These are phyloP conservation scores for Iodosphaeria phyllophila DNA, from an alignment of 2,329 filamentous ascomycete species.

Conservation along the genomic window DNA sequence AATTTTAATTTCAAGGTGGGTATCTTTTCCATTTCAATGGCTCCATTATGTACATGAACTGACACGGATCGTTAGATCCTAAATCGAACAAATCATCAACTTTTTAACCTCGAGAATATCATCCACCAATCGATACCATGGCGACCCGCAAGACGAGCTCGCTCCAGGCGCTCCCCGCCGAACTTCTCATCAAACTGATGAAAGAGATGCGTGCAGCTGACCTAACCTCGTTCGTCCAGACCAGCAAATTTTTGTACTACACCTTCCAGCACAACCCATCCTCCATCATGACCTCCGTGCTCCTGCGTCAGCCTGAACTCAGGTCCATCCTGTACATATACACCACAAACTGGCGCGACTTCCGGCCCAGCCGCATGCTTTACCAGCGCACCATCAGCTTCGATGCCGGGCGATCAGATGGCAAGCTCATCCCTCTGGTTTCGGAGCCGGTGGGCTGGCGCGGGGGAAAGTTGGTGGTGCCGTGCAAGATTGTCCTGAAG, in stretches of 20 bases:
- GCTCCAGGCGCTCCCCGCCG: slow-evolving; percentile 20
- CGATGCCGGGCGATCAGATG: slow-evolving; percentile 3
- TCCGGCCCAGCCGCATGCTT: slow-evolving; percentile 8
- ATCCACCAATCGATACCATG: neutral
- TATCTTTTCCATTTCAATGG: no score
- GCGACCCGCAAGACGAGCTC: neutral
- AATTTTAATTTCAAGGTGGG: no score
- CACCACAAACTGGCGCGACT: slow-evolving; percentile 18
- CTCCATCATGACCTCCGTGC: slow-evolving; percentile 21
- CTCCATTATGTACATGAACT: no score
- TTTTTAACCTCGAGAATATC: neutral
- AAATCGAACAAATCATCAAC: no score
- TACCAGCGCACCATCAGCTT: slow-evolving; percentile 9
- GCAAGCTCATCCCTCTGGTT: slow-evolving; percentile 6
- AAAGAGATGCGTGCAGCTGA: slow-evolving; percentile 22
- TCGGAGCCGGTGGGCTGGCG: slow-evolving; percentile 5
- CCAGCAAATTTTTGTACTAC: slow-evolving; percentile 17
- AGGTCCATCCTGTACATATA: slow-evolving; percentile 26
- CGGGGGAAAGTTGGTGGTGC: slow-evolving; percentile 7
- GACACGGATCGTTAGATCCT: no score
- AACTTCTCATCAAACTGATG: slow-evolving; percentile 29
- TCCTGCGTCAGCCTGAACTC: slow-evolving; percentile 21
- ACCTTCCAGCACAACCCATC: slow-evolving; percentile 23
- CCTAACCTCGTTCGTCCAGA: slow-evolving; percentile 18
- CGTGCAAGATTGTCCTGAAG: slow-evolving; percentile 8